Conservation (phyloP, 169 alveolate species). For the Pseudocohnilembus persalinus region DNA sequence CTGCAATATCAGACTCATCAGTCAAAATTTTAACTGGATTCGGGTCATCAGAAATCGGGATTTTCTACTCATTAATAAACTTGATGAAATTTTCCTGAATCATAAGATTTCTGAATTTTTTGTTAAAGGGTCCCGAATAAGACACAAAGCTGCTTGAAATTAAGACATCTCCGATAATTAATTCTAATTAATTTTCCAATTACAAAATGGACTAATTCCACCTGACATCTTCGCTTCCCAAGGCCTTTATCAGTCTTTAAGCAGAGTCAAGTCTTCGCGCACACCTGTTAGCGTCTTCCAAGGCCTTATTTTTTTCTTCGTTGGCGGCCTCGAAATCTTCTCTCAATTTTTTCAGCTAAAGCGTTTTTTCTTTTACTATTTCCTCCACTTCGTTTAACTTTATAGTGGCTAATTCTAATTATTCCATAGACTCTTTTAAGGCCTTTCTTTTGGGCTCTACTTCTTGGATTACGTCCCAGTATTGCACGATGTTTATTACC, state of each 20-base stretch:
- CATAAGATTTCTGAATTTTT: constrained; percentile 89
- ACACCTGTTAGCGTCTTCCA: constrained; percentile 91
- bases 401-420: constrained; percentile 91
- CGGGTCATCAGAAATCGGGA: constrained; percentile 85
- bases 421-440: constrained; percentile 86
- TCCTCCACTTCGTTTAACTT: constrained; percentile 90
- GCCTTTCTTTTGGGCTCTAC: constrained; percentile 94
- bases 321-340: constrained; percentile 90
- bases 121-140: constrained; percentile 95
- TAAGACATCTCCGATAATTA: constrained; percentile 92
- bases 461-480: constrained; percentile 90
- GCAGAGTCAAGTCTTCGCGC: constrained; percentile 93
- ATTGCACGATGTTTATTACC: constrained; percentile 91
- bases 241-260: constrained; percentile 91
- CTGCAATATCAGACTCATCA: constrained; percentile 92
- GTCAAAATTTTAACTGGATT: constrained; percentile 89
- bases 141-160: constrained; percentile 95
- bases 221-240: constrained; percentile 93
- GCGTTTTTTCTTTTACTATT: constrained; percentile 82
- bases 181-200: constrained; percentile 83
- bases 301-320: constrained; percentile 92
- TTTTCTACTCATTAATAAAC: constrained; percentile 77
- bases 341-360: constrained; percentile 78
- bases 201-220: constrained; percentile 92
- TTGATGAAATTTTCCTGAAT: constrained; percentile 77